Base-by-base conservation (phyloP, 768 basidiomycete genomes). In the Amanita exitialis region DNA sequence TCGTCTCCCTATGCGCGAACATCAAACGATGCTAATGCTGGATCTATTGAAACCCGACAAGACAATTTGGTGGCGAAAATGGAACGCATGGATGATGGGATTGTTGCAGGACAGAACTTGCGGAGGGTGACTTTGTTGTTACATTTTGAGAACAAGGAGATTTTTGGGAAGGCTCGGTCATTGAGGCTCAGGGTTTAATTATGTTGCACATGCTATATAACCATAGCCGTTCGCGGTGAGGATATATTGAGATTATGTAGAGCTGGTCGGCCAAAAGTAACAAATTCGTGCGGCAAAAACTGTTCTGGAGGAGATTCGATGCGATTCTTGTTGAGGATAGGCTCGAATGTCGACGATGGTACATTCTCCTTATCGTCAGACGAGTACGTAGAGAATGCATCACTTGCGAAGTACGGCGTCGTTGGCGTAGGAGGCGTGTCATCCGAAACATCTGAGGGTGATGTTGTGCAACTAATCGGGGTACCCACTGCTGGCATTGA, bases 321-420 rank as follows among this genome's bases (percentile, higher is more conserved):
- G 56, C 76, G 77, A 56, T 78, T 78, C 65, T 88, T 86, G 68
- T 80, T 86, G 59, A 86, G 65, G 53, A 80, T 73, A 50, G 83
- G 81, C 68, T 89, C 84, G 59, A 86, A 86, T 25, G 78, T 73
- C 8, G 50, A 51, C 42, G 79, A 73, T 20, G 79, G 75, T 51
- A 81, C 67, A 59, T 91, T 91, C 71, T 91, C 88, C 74, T 91
- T 91, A 67, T 89, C 83, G 54, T 81, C 80, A 47, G 83, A 81
- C 38, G 78, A 61, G 63, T 74, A 65, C 21, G 69, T 54, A 34
- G 76, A 68, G 61, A 78, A 77, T 2, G 77, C 71, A 58, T 84
- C 80, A 52, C 80, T 82, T 60, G 80, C 70, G 58, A 78, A 80
- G 13, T 73, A 69, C 3, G 87, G 86, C 37, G 84, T 89, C 44